A percentile compares a stretch with the other conserved stretches of the same genome.
Evolutionary conservation across 2,329 filamentous ascomycete species (phyloP).

Genomic region (Chaetomiaceae sp.): DNA sequence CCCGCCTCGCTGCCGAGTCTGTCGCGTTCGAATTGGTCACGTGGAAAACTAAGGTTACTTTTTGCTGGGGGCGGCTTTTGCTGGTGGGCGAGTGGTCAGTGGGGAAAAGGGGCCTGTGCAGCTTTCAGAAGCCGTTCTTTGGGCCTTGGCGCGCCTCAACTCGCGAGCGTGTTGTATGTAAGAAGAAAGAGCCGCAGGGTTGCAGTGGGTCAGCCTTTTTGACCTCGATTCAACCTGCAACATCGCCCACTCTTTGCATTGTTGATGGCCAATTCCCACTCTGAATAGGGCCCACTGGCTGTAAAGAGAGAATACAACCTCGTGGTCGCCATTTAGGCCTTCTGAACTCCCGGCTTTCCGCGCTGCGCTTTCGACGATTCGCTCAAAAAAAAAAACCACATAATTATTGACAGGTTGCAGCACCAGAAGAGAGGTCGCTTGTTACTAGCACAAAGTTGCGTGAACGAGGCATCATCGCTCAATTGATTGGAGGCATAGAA

Average conservation of each 20-base stretch:
- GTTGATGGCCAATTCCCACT: neutral
- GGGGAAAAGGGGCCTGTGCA: neutral
- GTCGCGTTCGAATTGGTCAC: slow-evolving; percentile 21
- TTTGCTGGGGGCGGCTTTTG: neutral
- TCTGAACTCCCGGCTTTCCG: neutral
- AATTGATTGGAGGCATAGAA: too few relatives aligned
- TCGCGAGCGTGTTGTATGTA: neutral
- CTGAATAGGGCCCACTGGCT: neutral
- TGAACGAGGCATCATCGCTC: neutral
- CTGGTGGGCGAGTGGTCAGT: neutral
- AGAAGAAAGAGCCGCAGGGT: slow-evolving; percentile 10
- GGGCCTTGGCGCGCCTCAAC: neutral
- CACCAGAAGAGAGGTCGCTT: neutral
- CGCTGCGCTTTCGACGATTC: neutral
- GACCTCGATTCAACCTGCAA: neutral
- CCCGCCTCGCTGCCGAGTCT: slow-evolving; percentile 18
- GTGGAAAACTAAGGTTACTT: slow-evolving; percentile 6
- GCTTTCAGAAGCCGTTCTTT: neutral
- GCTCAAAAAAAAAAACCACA: neutral
- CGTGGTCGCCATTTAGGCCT: neutral
- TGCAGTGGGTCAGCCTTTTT: slow-evolving; percentile 2
- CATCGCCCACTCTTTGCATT: neutral
- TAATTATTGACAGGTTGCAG: neutral
- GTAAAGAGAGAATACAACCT: neutral
- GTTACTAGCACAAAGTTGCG: neutral